Conservation (phyloP, 192 early-diverging fungal species). For the Chytriomyces hyalinus region DNA sequence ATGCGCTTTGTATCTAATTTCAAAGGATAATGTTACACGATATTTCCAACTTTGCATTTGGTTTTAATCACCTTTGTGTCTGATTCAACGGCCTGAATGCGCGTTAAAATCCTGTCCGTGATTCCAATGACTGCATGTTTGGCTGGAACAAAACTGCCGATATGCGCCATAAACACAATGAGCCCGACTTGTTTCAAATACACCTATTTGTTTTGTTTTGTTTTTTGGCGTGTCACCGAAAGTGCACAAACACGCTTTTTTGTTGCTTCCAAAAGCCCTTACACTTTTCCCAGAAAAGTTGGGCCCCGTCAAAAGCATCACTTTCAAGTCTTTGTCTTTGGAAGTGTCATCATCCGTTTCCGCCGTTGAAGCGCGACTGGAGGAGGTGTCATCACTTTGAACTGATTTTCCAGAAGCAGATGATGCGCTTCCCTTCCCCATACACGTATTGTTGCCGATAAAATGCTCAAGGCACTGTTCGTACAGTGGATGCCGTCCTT, state of each 20-base stretch:
- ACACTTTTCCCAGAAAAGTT: conserved; percentile 79
- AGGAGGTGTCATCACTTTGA: not conserved
- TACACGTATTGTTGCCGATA: conserved; percentile 72
- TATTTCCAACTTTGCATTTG: not conserved
- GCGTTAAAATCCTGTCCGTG: conserved; percentile 78
- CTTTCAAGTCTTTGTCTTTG: conserved; percentile 28
- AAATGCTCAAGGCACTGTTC: conserved; percentile 66
- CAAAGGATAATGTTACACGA: not conserved
- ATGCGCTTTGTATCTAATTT: conserved; percentile 63
- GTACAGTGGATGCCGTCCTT: conserved; percentile 75
- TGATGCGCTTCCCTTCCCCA: conserved; percentile 36
- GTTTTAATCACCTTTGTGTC: conserved; percentile 54
- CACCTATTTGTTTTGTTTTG: conserved; percentile 37
- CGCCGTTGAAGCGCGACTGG: not conserved
- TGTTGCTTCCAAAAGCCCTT: conserved; percentile 1
- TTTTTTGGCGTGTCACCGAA: not conserved
- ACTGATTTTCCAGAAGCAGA: not conserved
- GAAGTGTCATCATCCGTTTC: not conserved
- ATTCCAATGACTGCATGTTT: conserved; percentile 70
- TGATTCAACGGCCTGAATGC: conserved; percentile 72
- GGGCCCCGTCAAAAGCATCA: conserved; percentile 78
- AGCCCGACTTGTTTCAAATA: conserved; percentile 80
- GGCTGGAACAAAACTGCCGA: conserved; percentile 88
- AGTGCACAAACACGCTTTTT: not conserved
- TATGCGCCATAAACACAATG: conserved; percentile 86